Evolutionary conservation across 2,329 filamentous ascomycete genomes (phyloP).

Genomic region (Aspergillus pseudonomiae): DNA sequence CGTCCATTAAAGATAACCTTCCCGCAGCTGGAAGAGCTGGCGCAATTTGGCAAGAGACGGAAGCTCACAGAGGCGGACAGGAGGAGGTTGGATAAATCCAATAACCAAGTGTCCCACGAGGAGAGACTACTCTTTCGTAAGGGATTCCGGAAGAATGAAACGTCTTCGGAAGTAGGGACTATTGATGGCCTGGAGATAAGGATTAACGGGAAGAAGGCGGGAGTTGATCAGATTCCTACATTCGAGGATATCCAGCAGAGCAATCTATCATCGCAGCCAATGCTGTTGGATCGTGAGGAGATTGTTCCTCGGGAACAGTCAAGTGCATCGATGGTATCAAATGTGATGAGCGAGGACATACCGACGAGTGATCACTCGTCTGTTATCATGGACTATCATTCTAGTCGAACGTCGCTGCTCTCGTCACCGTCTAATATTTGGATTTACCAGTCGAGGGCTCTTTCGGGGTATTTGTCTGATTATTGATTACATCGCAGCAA

Average conservation of each 20-base stretch:
- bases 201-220: constrained; percentile 26
- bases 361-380: not conserved
- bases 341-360: not conserved
- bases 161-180: constrained; percentile 5
- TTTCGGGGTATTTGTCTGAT: not conserved
- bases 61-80: constrained; percentile 36
- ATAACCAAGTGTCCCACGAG: constrained; percentile 1
- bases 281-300: constrained; percentile 36
- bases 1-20: constrained; percentile 40
- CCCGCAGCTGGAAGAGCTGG: constrained; percentile 30
- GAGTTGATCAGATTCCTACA: not conserved
- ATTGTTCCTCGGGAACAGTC: not conserved
- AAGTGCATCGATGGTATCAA: not conserved
- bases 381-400: not conserved
- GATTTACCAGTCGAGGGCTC: not conserved
- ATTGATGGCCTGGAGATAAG: constrained; percentile 26
- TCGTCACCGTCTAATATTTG: not conserved
- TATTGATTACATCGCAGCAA: not conserved
- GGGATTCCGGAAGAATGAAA: constrained; percentile 3
- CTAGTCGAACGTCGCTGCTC: not conserved
- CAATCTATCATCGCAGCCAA: constrained; percentile 36
- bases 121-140: constrained; percentile 6
- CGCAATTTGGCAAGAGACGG: constrained; percentile 40
- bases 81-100: constrained; percentile 23
- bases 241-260: constrained; percentile 3